Conservation (phyloP, 176 grass and related monocot genomes). For the Microstegium vimineum region DNA sequence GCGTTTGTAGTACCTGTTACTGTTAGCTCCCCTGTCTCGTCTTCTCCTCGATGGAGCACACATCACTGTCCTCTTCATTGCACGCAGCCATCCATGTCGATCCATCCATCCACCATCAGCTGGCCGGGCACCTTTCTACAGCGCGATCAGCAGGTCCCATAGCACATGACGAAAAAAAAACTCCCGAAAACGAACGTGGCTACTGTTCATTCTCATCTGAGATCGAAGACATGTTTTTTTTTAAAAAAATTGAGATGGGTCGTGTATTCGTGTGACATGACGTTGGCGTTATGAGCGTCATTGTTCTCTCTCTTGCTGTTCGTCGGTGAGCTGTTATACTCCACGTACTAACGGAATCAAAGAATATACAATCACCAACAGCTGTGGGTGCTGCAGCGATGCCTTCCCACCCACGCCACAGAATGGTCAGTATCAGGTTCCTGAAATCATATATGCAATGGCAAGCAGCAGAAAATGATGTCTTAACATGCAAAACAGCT, state of each 20-base stretch:
- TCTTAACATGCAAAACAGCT: neutral
- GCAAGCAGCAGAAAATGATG: neutral
- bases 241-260: too few species aligned
- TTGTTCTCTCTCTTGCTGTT: neutral
- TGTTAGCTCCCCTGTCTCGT: neutral
- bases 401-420: neutral
- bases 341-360: neutral
- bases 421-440: neutral
- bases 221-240: neutral
- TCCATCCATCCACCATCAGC: neutral
- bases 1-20: too few species aligned
- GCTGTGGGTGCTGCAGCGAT: neutral
- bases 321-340: conserved; percentile 4
- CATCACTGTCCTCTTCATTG: neutral
- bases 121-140: neutral
- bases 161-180: neutral
- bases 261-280: neutral
- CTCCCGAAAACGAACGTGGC: neutral
- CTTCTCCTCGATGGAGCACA: neutral
- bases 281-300: neutral
- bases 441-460: neutral
- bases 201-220: neutral
- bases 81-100: neutral
- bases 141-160: neutral
- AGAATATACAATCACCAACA: neutral